These are phyloP conservation scores for Lactifluus hygrophoroides DNA, from an alignment of 768 basidiomycete genomes.

Conservation along the genomic window DNA sequence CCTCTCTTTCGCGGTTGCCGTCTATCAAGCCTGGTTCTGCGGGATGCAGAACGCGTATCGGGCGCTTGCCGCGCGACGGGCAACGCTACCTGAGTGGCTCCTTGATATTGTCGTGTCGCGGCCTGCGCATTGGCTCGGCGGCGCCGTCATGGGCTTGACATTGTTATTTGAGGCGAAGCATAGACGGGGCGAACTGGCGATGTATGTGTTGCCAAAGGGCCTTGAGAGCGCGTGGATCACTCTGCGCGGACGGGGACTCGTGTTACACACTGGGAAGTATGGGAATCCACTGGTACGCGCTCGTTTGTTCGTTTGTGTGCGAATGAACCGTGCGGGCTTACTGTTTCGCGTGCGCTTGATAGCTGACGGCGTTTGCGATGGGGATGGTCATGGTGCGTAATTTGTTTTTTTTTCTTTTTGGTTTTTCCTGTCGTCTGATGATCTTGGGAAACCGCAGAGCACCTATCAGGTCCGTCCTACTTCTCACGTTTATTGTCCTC, in stretches of 20 bases:
- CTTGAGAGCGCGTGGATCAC: slow-evolving; percentile 84
- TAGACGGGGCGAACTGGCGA: slow-evolving; percentile 80
- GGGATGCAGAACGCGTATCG: slow-evolving; percentile 53
- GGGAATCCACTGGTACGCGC: slow-evolving; percentile 57
- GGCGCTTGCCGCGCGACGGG: slow-evolving; percentile 29
- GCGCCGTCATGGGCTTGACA: slow-evolving; percentile 63
- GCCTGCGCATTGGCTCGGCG: slow-evolving; percentile 64
- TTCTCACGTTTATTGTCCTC: background rate
- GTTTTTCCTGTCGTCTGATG: slow-evolving; percentile 9
- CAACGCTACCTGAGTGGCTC: slow-evolving; percentile 36
- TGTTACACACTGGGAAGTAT: slow-evolving; percentile 59
- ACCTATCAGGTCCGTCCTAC: slow-evolving; percentile 52
- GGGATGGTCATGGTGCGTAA: slow-evolving; percentile 78
- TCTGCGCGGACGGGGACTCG: slow-evolving; percentile 64
- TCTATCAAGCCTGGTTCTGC: slow-evolving; percentile 73
- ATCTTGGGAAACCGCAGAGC: slow-evolving; percentile 11
- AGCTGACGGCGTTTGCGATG: slow-evolving; percentile 71
- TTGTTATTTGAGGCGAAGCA: slow-evolving; percentile 83
- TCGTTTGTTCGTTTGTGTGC: slow-evolving; percentile 22
- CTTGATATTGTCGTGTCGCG: slow-evolving; percentile 58
- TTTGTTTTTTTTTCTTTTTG: background rate
- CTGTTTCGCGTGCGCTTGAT: slow-evolving; percentile 5
- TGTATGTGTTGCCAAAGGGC: slow-evolving; percentile 85
- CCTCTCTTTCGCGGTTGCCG: slow-evolving; percentile 70
- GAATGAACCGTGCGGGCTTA: background rate